phyloP scores from a whole-genome alignment of 306 rosid genomes.

The Quercus wislizeni region DNA sequence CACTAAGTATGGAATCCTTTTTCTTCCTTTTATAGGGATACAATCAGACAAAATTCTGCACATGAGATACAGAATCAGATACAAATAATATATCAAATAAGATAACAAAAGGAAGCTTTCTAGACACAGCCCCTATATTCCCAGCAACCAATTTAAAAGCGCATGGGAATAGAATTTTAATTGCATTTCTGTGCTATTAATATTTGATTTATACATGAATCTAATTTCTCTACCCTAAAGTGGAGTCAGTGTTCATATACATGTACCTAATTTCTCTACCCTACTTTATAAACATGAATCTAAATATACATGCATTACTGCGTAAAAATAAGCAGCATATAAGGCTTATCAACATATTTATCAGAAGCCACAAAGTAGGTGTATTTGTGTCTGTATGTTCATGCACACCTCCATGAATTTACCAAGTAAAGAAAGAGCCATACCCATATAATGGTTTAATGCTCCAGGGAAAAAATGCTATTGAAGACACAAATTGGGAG shows the following conservation, averaged over 20 bases:
- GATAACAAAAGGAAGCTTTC: neutral
- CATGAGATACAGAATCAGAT: constrained; percentile 27
- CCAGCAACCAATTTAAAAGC: neutral
- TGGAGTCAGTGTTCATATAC: neutral
- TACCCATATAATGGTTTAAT: constrained; percentile 89
- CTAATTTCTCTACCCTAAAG: neutral
- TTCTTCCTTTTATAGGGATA: constrained; percentile 78
- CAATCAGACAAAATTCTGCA: constrained; percentile 85
- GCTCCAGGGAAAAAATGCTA: constrained; percentile 88
- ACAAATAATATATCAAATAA: constrained; percentile 9
- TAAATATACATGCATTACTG: neutral
- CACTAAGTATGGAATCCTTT: constrained; percentile 73
- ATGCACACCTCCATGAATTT: neutral
- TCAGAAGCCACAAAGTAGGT: neutral
- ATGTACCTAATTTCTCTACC: neutral
- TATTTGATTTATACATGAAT: neutral
- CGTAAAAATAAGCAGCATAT: neutral
- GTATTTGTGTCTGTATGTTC: neutral
- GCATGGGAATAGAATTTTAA: neutral
- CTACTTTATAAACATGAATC: neutral
- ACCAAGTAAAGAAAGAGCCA: constrained; percentile 8
- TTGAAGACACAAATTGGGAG: constrained; percentile 70
- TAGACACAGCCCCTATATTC: neutral
- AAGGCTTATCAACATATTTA: neutral
- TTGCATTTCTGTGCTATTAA: neutral